Percentiles rank a stretch among this genome's conserved stretches.
phyloP scores from a whole-genome alignment of 345 rosid genomes.

The Microthlaspi erraticum region DNA sequence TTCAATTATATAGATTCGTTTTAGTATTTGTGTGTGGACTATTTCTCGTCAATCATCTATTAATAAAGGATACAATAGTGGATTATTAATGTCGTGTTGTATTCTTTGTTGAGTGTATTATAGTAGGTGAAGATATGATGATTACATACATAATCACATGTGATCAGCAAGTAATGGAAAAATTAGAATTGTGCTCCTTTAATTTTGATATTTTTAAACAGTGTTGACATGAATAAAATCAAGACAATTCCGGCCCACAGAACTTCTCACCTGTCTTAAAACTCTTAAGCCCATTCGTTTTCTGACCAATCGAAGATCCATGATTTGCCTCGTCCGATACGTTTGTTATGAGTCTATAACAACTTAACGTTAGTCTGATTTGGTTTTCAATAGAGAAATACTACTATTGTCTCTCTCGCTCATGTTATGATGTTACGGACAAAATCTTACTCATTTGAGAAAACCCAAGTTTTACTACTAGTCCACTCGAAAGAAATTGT shows the following conservation, averaged over 20 bases:
- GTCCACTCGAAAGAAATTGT: too few relatives aligned
- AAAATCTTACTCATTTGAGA: too few relatives aligned
- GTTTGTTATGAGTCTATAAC: neutral
- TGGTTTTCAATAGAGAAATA: neutral
- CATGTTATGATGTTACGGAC: too few relatives aligned
- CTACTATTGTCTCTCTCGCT: too few relatives aligned
- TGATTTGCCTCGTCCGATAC: neutral
- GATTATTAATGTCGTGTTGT: neutral
- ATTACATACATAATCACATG: neutral
- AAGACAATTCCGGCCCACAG: slow-evolving; percentile 8
- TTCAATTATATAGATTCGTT: too few relatives aligned
- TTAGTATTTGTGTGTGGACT: neutral
- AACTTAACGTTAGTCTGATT: neutral
- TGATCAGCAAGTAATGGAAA: neutral
- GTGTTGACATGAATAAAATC: neutral
- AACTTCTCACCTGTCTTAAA: neutral
- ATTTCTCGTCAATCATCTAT: neutral
- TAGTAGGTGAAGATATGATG: neutral
- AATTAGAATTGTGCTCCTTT: neutral
- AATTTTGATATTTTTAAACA: neutral
- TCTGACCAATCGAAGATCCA: neutral
- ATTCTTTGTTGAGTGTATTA: neutral
- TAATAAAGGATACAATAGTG: neutral
- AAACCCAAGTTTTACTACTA: too few relatives aligned
- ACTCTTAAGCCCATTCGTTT: slow-evolving; percentile 22